Conservation (phyloP, 139 green algal species). For the Micractinium conductrix region DNA sequence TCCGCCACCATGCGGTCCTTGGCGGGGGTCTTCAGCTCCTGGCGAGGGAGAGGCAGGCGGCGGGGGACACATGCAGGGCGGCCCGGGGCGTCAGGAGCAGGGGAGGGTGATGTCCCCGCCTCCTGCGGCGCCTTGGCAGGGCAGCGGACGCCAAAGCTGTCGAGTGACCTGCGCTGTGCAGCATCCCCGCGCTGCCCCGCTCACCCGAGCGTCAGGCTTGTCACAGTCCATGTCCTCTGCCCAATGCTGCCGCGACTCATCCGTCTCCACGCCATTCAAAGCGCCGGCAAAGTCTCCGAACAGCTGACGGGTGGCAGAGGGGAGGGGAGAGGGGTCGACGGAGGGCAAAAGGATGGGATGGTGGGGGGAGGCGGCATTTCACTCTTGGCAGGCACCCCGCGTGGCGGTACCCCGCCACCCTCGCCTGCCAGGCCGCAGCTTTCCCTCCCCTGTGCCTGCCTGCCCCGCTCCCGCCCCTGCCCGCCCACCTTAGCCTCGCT, state of each 20-base stretch:
- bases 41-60: not conserved
- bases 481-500: slow-evolving; percentile 41
- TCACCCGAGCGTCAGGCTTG: slow-evolving; percentile 13
- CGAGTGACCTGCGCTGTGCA: too few species aligned
- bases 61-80: too few species aligned
- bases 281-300: slow-evolving; percentile 50
- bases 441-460: too few species aligned
- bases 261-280: slow-evolving; percentile 42
- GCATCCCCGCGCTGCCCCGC: not conserved
- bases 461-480: too few species aligned
- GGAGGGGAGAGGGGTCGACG: too few species aligned
- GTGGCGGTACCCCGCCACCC: too few species aligned
- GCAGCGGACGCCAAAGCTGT: too few species aligned
- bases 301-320: too few species aligned
- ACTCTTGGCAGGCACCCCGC: too few species aligned
- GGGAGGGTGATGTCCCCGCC: not conserved
- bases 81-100: not conserved
- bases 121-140: not conserved
- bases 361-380: too few species aligned
- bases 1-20: slow-evolving; percentile 48
- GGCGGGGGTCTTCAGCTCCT: slow-evolving; percentile 45
- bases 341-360: too few species aligned
- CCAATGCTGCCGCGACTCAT: slow-evolving; percentile 51
- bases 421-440: too few species aligned
- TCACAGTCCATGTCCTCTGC: slow-evolving; percentile 61